A percentile compares a stretch with the other conserved stretches of the same genome.
Conservation (phyloP, 176 grass and related monocot species). For the Ananas comosus region DNA sequence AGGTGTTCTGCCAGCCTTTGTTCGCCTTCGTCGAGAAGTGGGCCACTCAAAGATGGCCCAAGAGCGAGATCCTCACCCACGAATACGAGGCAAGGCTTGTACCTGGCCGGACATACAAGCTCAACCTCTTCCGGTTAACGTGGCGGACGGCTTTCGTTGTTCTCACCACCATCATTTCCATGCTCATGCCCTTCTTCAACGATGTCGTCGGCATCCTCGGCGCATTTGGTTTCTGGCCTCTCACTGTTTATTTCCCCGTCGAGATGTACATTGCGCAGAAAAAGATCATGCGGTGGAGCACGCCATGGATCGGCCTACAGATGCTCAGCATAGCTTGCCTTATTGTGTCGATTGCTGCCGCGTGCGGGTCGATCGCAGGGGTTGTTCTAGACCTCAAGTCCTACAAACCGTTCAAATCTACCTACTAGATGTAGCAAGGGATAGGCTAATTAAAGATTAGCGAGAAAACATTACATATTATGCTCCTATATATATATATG, state of each 20-base stretch:
- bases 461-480: not conserved
- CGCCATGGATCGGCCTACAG: conserved; percentile 23
- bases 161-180: conserved; percentile 33
- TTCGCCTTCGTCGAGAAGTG: conserved; percentile 52
- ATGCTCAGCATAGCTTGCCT: conserved; percentile 34
- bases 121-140: conserved; percentile 42
- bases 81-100: conserved; percentile 25
- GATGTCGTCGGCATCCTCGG: conserved; percentile 40
- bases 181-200: conserved; percentile 54
- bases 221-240: conserved; percentile 55
- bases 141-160: conserved; percentile 42
- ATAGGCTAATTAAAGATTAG: not conserved
- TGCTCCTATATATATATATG: too few relatives aligned
- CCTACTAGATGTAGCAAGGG: conserved; percentile 1
- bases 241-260: conserved; percentile 62
- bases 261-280: conserved; percentile 48
- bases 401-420: conserved; percentile 26
- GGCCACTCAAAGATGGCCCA: conserved; percentile 25
- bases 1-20: conserved; percentile 51
- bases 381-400: conserved; percentile 36
- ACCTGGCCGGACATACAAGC: conserved; percentile 5
- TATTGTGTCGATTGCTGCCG: conserved; percentile 30
- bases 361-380: conserved; percentile 36
- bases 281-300: conserved; percentile 26
- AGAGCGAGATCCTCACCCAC: conserved; percentile 23